A percentile compares a stretch with the other conserved stretches of the same genome.
Evolutionary conservation across 345 rosid genomes (phyloP).

Genomic region (Acer negundo): DNA sequence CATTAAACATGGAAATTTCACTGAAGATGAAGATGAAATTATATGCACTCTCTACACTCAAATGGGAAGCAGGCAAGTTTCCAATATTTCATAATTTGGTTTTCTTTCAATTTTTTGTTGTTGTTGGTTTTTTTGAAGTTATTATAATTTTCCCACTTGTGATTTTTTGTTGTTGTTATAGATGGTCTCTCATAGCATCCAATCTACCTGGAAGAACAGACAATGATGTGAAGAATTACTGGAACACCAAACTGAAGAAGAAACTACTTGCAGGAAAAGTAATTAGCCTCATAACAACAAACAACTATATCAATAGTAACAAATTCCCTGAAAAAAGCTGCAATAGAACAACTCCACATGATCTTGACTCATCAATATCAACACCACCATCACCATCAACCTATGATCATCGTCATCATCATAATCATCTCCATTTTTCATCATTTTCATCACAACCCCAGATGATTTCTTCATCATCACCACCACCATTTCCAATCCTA

Average conservation of each 20-base stretch:
- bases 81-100: too few relatives aligned
- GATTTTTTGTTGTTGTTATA: conserved; percentile 18
- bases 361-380: not conserved
- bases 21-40: conserved; percentile 53
- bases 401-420: not conserved
- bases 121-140: not conserved
- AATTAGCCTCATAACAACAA: not conserved
- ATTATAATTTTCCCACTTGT: conserved; percentile 8
- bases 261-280: conserved; percentile 39
- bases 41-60: conserved; percentile 49
- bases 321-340: not conserved
- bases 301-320: not conserved
- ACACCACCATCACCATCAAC: not conserved
- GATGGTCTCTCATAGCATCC: conserved; percentile 68
- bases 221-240: conserved; percentile 63
- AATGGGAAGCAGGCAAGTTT: conserved; percentile 60
- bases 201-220: conserved; percentile 62
- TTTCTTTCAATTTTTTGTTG: too few relatives aligned
- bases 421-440: not conserved
- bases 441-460: conserved; percentile 25
- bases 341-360: not conserved
- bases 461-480: not conserved
- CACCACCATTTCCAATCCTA: conserved; percentile 19
- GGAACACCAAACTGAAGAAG: conserved; percentile 70
- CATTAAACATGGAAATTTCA: conserved; percentile 65